Conservation (phyloP, 768 basidiomycete species). For the Sporobolomyces pararoseus region DNA sequence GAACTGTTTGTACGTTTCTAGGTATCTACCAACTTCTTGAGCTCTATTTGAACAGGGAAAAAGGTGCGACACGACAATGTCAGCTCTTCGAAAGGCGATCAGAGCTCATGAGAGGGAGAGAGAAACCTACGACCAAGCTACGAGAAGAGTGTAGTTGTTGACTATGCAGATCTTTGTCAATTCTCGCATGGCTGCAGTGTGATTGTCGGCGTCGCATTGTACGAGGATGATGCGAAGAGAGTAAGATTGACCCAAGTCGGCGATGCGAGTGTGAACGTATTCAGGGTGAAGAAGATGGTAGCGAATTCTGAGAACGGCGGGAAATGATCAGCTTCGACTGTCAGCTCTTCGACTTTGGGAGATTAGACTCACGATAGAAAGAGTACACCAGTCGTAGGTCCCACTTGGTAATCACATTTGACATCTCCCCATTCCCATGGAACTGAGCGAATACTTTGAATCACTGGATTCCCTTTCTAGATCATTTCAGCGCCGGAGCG, state of each 20-base stretch:
- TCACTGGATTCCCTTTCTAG: conserved; percentile 72
- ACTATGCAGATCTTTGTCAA: conserved; percentile 80
- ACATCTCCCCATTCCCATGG: conserved; percentile 94
- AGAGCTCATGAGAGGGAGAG: not conserved
- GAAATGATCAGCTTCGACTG: too few species aligned
- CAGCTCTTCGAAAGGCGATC: not conserved
- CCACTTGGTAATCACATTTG: conserved; percentile 89
- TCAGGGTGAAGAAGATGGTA: conserved; percentile 97
- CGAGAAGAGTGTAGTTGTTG: conserved; percentile 87
- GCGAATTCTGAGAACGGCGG: conserved; percentile 63
- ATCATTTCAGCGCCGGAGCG: too few species aligned
- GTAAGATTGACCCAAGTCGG: conserved; percentile 75
- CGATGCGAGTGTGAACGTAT: conserved; percentile 87
- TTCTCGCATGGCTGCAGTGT: conserved; percentile 84
- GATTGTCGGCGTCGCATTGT: conserved; percentile 88
- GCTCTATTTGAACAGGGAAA: conserved; percentile 61
- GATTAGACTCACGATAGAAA: conserved; percentile 73
- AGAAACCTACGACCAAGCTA: conserved; percentile 74
- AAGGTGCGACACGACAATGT: not conserved
- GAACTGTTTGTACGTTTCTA: conserved; percentile 84
- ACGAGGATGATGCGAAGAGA: conserved; percentile 79
- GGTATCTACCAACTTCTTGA: conserved; percentile 89
- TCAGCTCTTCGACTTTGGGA: too few species aligned
- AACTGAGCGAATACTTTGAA: conserved; percentile 79
- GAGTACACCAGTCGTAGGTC: conserved; percentile 82